phyloP scores from a whole-genome alignment of 2,329 filamentous ascomycete genomes.

The Blumeriella jaapii region DNA sequence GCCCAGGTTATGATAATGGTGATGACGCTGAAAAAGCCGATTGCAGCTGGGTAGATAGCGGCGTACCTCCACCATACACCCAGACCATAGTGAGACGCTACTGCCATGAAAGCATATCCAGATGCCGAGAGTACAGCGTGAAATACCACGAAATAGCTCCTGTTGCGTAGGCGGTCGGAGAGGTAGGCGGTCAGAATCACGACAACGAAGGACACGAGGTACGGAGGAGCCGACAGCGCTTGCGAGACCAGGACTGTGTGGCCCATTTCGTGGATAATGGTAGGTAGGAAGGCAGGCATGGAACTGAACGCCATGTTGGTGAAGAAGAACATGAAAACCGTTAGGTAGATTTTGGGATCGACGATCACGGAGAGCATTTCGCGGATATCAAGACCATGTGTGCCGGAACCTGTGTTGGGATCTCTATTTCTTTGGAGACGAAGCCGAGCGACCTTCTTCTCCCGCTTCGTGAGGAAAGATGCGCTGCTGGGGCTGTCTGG shows the following conservation, averaged over 20 bases:
- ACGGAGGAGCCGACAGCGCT: conserved; percentile 71
- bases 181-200: conserved; percentile 62
- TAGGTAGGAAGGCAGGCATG: conserved; percentile 78
- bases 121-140: conserved; percentile 55
- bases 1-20: conserved; percentile 81
- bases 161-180: conserved; percentile 54
- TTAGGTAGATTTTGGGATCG: conserved; percentile 63
- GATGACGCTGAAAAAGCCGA: conserved; percentile 76
- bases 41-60: conserved; percentile 65
- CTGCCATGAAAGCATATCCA: conserved; percentile 49
- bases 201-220: conserved; percentile 59
- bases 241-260: conserved; percentile 57
- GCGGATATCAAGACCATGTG: conserved; percentile 35
- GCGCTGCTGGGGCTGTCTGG: conserved; percentile 65
- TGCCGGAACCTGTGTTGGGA: conserved; percentile 8
- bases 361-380: conserved; percentile 47
- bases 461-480: conserved; percentile 47
- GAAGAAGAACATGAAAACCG: conserved; percentile 74
- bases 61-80: conserved; percentile 49
- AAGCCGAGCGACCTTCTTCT: conserved; percentile 58
- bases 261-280: conserved; percentile 67
- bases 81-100: conserved; percentile 39
- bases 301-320: conserved; percentile 82
- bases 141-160: conserved; percentile 54
- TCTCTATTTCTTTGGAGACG: conserved; percentile 41